Percentiles rank a stretch among this genome's conserved stretches.
Evolutionary conservation across 805 yeast species (phyloP).

Genomic region (Pichia nanzhaoensis): DNA sequence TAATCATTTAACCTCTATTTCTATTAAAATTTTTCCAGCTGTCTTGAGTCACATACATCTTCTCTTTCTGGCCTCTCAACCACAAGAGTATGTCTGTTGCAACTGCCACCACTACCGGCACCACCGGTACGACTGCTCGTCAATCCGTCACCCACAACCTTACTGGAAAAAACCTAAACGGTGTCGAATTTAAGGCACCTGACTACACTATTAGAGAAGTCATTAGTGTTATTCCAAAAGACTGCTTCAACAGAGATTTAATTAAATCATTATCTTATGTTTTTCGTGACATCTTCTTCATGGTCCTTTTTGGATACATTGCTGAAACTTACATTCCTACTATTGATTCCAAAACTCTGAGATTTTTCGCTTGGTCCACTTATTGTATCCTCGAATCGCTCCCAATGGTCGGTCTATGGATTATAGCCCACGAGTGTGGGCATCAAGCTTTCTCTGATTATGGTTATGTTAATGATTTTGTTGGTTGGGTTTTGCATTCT

Average conservation of each 20-base stretch:
- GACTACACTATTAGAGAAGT: constrained; percentile 55
- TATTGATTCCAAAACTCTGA: constrained; percentile 28
- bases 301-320: constrained; percentile 36
- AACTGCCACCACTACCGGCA: not conserved
- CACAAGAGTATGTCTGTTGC: too few relatives aligned
- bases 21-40: too few relatives aligned
- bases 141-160: constrained; percentile 7
- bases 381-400: constrained; percentile 36
- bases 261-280: constrained; percentile 46
- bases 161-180: constrained; percentile 44
- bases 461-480: constrained; percentile 43
- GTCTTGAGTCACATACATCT: too few relatives aligned
- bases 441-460: constrained; percentile 57
- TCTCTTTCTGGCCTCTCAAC: too few relatives aligned
- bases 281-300: constrained; percentile 42
- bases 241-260: constrained; percentile 51
- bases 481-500: constrained; percentile 58
- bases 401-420: constrained; percentile 56
- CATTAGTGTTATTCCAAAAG: constrained; percentile 51
- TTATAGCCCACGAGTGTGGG: constrained; percentile 60
- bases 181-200: constrained; percentile 53
- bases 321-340: constrained; percentile 40
- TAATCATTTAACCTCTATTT: too few relatives aligned
- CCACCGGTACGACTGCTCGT: not conserved
- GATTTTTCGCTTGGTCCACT: constrained; percentile 38